Conservation (phyloP, 257 asterid genomes). For the Solanum ossicruentum region DNA sequence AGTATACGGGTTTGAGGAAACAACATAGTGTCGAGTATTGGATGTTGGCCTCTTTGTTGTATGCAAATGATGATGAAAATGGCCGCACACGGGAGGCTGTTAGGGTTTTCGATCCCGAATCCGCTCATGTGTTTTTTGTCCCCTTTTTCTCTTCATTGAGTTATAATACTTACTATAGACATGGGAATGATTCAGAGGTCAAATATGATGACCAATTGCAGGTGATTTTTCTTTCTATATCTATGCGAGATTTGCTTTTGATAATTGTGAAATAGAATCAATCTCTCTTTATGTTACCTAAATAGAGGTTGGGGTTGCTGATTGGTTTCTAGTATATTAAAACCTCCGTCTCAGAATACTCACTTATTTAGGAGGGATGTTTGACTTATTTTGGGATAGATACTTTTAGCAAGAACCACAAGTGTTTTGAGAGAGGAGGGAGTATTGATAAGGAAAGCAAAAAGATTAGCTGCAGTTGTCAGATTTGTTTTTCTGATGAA, state of each 20-base stretch:
- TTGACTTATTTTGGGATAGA: not conserved
- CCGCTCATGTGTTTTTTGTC: constrained; percentile 70
- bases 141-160: constrained; percentile 89
- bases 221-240: constrained; percentile 19
- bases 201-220: constrained; percentile 64
- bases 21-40: constrained; percentile 52
- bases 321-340: not conserved
- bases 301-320: not conserved
- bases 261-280: not conserved
- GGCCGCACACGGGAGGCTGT: constrained; percentile 37
- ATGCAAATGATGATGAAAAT: constrained; percentile 1
- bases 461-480: not conserved
- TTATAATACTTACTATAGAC: constrained; percentile 44
- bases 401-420: not conserved
- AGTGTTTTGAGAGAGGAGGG: not conserved
- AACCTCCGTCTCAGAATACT: no score
- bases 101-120: constrained; percentile 66
- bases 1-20: constrained; percentile 21
- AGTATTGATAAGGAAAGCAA: not conserved
- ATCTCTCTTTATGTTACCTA: not conserved
- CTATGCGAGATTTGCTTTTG: not conserved
- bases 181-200: constrained; percentile 45
- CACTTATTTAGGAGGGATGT: not conserved
- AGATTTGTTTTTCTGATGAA: not conserved
- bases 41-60: constrained; percentile 40